Percentiles rank a stretch among this genome's conserved stretches.
Evolutionary conservation across 2,329 filamentous ascomycete genomes (phyloP).

Genomic region (Aspergillus caelatus): DNA sequence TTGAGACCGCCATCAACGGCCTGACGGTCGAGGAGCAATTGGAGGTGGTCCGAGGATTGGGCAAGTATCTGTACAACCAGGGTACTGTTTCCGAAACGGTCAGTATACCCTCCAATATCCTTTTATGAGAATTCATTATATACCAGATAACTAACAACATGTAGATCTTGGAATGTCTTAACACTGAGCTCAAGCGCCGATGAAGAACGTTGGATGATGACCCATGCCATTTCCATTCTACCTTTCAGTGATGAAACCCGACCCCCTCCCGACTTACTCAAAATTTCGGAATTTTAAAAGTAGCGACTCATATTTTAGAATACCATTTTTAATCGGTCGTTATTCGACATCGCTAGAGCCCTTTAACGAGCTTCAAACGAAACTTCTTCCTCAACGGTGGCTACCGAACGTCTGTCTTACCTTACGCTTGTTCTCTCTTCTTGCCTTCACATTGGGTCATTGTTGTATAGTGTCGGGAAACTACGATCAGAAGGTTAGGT

Average conservation of each 20-base stretch:
- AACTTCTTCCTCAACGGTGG: background rate
- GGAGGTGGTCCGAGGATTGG: conserved; percentile 68
- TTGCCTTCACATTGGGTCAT: conserved; percentile 16
- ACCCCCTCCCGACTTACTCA: conserved; percentile 10
- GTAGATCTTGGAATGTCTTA: conserved; percentile 42
- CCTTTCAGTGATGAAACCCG: conserved; percentile 11
- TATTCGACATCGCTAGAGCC: conserved; percentile 9
- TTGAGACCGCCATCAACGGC: conserved; percentile 91
- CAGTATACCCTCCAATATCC: conserved; percentile 19
- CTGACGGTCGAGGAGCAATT: conserved; percentile 85
- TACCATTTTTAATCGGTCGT: conserved; percentile 15
- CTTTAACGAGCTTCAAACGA: conserved; percentile 6
- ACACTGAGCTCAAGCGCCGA: conserved; percentile 38
- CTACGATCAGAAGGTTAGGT: background rate
- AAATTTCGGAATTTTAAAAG: conserved; percentile 2
- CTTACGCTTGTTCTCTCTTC: conserved; percentile 3
- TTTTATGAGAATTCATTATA: background rate
- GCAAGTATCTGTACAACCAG: conserved; percentile 67
- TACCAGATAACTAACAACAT: conserved; percentile 19
- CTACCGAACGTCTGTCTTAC: conserved; percentile 5
- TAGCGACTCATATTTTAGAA: background rate
- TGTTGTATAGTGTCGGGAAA: conserved; percentile 15
- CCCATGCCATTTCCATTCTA: conserved; percentile 15
- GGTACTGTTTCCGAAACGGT: conserved; percentile 60
- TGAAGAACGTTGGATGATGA: conserved; percentile 21